Base-by-base conservation (phyloP, 2,329 filamentous ascomycete genomes). In the Ceratocystis destructans region DNA sequence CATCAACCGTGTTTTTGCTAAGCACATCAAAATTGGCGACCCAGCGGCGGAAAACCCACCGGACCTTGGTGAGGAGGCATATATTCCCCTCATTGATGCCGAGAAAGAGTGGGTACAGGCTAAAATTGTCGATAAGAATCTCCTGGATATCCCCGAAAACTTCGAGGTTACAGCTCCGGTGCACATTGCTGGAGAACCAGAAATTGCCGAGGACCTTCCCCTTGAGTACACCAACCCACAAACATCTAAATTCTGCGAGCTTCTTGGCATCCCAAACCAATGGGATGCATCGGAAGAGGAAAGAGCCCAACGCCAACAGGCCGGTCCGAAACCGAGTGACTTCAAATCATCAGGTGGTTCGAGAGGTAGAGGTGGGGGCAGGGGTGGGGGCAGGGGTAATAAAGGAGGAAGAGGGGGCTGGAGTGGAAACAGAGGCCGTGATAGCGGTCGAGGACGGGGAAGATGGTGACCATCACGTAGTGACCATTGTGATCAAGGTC, bases 171-270 rank as follows among this genome's bases (percentile, higher is more conserved):
- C 89, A 0, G 92, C 92, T 2, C 88, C 90, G 1, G 79, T 86
- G 1, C 88, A 91, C 69, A 79, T 85, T 55, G 76, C 79, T 0
- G 76, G 78, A 0, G 76, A 80, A 5, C 82, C 85, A 0, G 82
- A 86, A 69, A 79, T 77, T 28, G 82, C 84, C 0, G 71, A 78
- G 0, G 78, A 86, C n/a, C 82, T 85, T 73, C 90, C 91, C 1
- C 77, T 79, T 1, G 92, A 96, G 75, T 93, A 93, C 73, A 90
- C 85, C 3, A 97, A 94, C 72, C 87, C 88, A 12, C 93, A 97
- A 76, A 97, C 91, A 5, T 79, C 78, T n/a, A 76, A 79, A 2
- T 97, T 93, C 73, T 99, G 94, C 75, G 78, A 86, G 66, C 76
- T 97, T 66, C 71, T 97, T 1, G 85, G 82, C 7, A 85, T 99